These are phyloP conservation scores for Vigna mungo DNA, from an alignment of 306 rosid species.

Conservation along the genomic window DNA sequence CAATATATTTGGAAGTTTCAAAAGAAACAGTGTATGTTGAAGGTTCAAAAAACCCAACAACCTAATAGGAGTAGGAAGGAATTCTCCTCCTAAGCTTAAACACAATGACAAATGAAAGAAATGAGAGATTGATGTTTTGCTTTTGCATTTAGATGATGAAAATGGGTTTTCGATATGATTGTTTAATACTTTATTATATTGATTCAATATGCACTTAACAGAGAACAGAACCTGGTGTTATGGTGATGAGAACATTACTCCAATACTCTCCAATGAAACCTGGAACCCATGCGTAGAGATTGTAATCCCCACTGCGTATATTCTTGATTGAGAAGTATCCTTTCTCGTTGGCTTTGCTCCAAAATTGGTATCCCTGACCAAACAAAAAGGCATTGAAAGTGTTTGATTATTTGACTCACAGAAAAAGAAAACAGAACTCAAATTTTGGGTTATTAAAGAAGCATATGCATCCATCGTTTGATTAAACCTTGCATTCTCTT, in stretches of 20 bases:
- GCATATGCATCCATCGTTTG: not conserved
- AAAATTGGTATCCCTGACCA: conserved; percentile 87
- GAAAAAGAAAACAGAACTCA: not conserved
- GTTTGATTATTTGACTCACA: not conserved
- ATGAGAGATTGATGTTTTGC: too few species aligned
- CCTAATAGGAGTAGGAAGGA: too few species aligned
- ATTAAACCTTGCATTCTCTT: conserved; percentile 71
- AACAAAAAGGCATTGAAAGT: not conserved
- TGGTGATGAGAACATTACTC: conserved; percentile 47
- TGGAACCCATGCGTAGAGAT: conserved; percentile 78
- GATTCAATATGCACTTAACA: too few species aligned
- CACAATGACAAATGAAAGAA: too few species aligned
- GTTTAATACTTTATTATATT: too few species aligned
- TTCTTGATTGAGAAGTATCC: conserved; percentile 66
- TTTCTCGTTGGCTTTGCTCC: conserved; percentile 63
- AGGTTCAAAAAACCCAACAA: too few species aligned
- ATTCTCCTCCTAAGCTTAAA: too few species aligned
- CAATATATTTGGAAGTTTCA: too few species aligned
- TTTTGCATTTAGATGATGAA: too few species aligned
- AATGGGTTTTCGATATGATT: too few species aligned
- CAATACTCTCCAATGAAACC: conserved; percentile 77
- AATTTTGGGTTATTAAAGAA: not conserved
- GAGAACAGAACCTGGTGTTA: conserved; percentile 62
- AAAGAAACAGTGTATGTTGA: too few species aligned
- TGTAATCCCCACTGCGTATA: conserved; percentile 63